Percentiles rank a stretch among this genome's conserved stretches.
Conservation (phyloP, 148 eudicot species). For the Diospyros kaki region DNA sequence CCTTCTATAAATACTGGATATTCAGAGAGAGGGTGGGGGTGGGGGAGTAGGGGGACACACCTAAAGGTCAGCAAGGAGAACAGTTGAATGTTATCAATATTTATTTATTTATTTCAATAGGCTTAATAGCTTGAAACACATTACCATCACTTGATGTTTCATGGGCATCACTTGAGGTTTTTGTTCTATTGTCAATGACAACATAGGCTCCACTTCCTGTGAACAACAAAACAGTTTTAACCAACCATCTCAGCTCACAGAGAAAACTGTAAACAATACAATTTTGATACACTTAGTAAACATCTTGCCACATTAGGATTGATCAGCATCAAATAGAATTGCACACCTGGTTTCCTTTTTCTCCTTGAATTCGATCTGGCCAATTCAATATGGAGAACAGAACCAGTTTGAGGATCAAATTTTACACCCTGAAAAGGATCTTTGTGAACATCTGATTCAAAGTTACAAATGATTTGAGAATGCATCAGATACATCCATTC, state of each 20-base stretch:
- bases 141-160: conserved; percentile 78
- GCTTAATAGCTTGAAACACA: neutral
- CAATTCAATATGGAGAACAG: conserved; percentile 68
- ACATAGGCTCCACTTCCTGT: conserved; percentile 83
- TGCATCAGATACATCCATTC: neutral
- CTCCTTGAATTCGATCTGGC: conserved; percentile 92
- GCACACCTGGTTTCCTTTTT: conserved; percentile 57
- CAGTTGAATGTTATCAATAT: neutral
- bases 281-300: neutral
- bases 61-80: neutral
- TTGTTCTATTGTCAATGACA: conserved; percentile 77
- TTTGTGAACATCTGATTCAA: neutral
- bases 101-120: neutral
- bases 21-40: too few species aligned
- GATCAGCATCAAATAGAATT: neutral
- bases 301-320: neutral
- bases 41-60: neutral
- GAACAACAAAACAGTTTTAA: conserved; percentile 11
- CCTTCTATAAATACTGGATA: too few species aligned
- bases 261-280: neutral
- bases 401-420: conserved; percentile 84
- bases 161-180: conserved; percentile 29
- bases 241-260: conserved; percentile 2
- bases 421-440: conserved; percentile 60
- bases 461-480: neutral